phyloP scores from a whole-genome alignment of 1,139 yeast genomes.

The Lizanozyma gosingica region DNA sequence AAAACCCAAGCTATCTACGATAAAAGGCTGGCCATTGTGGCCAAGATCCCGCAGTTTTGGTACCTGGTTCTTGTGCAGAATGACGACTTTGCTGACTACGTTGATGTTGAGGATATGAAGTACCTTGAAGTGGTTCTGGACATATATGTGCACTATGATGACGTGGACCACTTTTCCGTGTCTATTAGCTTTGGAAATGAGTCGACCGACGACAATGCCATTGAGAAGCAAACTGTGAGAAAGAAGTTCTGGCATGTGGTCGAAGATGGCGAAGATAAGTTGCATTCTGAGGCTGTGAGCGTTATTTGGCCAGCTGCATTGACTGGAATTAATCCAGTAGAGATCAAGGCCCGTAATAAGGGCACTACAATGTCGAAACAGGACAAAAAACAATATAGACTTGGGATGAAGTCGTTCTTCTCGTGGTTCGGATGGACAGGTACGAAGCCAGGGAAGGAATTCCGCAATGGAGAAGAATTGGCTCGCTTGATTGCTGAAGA shows the following conservation, averaged over 20 bases:
- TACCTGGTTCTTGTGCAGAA: conserved; percentile 67
- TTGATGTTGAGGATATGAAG: conserved; percentile 59
- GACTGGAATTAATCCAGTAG: conserved; percentile 41
- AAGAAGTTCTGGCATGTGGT: conserved; percentile 39
- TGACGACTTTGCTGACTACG: conserved; percentile 65
- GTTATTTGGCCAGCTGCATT: conserved; percentile 55
- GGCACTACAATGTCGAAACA: conserved; percentile 30
- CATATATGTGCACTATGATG: conserved; percentile 43
- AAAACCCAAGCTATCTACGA: conserved; percentile 43
- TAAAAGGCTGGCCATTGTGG: conserved; percentile 37
- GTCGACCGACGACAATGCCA: conserved; percentile 24
- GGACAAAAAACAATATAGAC: conserved; percentile 52
- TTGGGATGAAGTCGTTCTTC: conserved; percentile 67
- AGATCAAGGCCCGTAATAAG: conserved; percentile 27
- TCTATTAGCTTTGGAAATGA: conserved; percentile 38
- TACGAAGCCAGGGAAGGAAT: conserved; percentile 61
- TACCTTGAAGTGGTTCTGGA: conserved; percentile 53
- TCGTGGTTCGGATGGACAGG: conserved; percentile 78
- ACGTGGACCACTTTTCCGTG: conserved; percentile 39
- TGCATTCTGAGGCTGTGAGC: conserved; percentile 41
- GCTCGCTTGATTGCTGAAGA: conserved; percentile 58
- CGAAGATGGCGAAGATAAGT: conserved; percentile 43
- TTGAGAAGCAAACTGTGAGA: conserved; percentile 43
- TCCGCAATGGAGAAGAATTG: conserved; percentile 62
- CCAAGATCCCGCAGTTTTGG: conserved; percentile 61